These are phyloP conservation scores for Coemansia asiatica DNA, from an alignment of 192 early-diverging fungal genomes.

Conservation along the genomic window DNA sequence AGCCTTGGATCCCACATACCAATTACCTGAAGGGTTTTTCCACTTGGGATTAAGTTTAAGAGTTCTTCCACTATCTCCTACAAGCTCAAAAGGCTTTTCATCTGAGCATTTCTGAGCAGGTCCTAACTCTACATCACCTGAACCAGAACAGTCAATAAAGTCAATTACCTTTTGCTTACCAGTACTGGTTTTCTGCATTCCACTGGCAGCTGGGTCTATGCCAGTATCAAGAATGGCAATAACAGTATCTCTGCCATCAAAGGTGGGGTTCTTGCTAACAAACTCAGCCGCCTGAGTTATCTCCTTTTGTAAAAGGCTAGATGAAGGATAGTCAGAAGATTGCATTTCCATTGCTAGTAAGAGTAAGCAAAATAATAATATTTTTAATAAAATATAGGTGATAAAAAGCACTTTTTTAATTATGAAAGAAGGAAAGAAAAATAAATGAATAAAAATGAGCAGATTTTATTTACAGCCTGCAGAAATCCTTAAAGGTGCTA, in stretches of 20 bases:
- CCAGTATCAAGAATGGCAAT: too few relatives aligned
- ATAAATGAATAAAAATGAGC: too few relatives aligned
- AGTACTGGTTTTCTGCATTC: constrained; percentile 83
- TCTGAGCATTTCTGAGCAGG: constrained; percentile 47
- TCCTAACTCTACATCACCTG: constrained; percentile 68
- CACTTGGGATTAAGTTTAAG: constrained; percentile 69
- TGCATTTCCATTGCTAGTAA: too few relatives aligned
- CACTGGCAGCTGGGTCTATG: constrained; percentile 86
- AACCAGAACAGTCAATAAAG: constrained; percentile 92
- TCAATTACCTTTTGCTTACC: constrained; percentile 90
- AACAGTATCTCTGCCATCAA: constrained; percentile 85
- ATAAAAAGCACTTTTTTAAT: too few relatives aligned
- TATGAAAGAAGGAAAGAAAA: too few relatives aligned
- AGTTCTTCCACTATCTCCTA: constrained; percentile 73
- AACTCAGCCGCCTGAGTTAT: constrained; percentile 85
- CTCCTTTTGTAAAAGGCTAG: constrained; percentile 64
- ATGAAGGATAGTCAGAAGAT: constrained; percentile 53
- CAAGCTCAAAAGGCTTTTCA: constrained; percentile 53
- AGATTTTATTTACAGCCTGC: too few relatives aligned
- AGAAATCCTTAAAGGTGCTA: too few relatives aligned
- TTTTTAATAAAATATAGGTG: too few relatives aligned
- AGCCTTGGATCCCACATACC: constrained; percentile 79
- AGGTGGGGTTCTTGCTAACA: constrained; percentile 73
- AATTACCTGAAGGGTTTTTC: constrained; percentile 81
- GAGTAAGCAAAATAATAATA: too few relatives aligned